Base-by-base conservation (phyloP, 495 filamentous ascomycete species). In the Parathielavia hyrcaniae region DNA sequence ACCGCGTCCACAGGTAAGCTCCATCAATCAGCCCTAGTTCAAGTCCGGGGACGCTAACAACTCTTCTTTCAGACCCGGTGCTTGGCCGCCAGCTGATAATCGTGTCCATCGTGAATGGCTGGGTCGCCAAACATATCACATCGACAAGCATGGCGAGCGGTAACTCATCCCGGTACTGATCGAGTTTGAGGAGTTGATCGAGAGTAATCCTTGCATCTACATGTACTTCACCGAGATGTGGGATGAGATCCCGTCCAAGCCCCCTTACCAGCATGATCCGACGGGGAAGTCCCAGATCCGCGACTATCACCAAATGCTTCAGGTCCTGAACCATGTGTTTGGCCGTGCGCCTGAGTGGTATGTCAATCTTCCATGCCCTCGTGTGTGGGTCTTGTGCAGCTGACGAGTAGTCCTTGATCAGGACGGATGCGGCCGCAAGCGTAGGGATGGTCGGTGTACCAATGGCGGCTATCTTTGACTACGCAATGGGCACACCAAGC, bases 401-500 rank as follows among this genome's bases (percentile, higher is more conserved):
- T 52, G 56, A 39, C 11, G 0, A n/a, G n/a, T n/a, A n/a, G 38
- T 20, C 43, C 1, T 50, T 5, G 13, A 13, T n/a, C 12, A 58
- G 56, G 83, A 83, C 72, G 23, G 78, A 76, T 39, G 68, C 73
- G 11, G 75, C 71, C 0, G 74, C 69, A 34, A 72, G 78, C 0
- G 79, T 83, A 0, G 83, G 83, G 8, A 76, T 88, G 62, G 82
- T 88, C 23, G 86, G 86, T 0, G 71, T 86, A 1, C 86, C 86
- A 4, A 81, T 89, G 67, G 79, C 78, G 49, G 85, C 84, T 5
- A 75, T 89, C 22, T 79, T 90, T 14, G 84, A 88, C 64, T 89
- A 86, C 75, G 83, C 83, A 5, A 88, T 88, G 83, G 83, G 81
- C 12, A 90, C 86, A 0, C 75, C 80, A 0, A 81, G 77, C 50